A percentile compares a stretch with the other conserved stretches of the same genome.
Evolutionary conservation across 2,329 filamentous ascomycete species (phyloP).

Genomic region (Microsporum audouinii): DNA sequence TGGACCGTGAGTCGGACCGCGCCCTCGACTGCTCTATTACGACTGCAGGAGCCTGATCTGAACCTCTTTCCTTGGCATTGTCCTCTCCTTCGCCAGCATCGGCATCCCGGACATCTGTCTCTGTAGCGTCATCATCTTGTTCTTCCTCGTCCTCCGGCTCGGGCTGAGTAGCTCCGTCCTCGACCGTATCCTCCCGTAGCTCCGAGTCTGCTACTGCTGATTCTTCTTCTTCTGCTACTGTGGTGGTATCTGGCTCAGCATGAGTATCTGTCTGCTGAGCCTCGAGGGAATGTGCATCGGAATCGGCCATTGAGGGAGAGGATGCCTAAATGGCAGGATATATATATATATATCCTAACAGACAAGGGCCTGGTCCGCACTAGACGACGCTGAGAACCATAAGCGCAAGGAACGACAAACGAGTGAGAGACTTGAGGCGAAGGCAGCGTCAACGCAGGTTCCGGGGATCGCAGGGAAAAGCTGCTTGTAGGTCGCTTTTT

Average conservation of each 20-base stretch:
- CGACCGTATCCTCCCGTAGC: background rate
- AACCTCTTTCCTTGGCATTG: background rate
- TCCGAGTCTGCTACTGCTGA: background rate
- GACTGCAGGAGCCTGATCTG: background rate
- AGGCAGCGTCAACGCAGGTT: background rate
- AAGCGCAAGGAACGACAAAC: background rate
- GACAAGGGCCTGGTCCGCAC: slow-evolving; percentile 8
- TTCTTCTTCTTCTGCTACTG: no score
- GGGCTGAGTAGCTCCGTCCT: background rate
- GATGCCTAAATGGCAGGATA: background rate
- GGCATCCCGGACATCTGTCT: background rate
- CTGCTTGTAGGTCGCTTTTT: background rate
- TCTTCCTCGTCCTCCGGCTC: background rate
- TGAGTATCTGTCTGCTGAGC: slow-evolving; percentile 5
- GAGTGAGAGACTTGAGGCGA: background rate
- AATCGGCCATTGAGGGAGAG: slow-evolving; percentile 12
- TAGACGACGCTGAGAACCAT: slow-evolving; percentile 3
- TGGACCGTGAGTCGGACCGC: slow-evolving; percentile 52
- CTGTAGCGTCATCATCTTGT: background rate
- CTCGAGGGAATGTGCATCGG: slow-evolving; percentile 6
- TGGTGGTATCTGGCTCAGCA: slow-evolving; percentile 1
- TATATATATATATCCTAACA: background rate
- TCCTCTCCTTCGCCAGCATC: background rate
- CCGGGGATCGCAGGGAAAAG: background rate
- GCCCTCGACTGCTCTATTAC: background rate